phyloP scores from a whole-genome alignment of 805 yeast species.

The Saccharomyces kudriavzevii region DNA sequence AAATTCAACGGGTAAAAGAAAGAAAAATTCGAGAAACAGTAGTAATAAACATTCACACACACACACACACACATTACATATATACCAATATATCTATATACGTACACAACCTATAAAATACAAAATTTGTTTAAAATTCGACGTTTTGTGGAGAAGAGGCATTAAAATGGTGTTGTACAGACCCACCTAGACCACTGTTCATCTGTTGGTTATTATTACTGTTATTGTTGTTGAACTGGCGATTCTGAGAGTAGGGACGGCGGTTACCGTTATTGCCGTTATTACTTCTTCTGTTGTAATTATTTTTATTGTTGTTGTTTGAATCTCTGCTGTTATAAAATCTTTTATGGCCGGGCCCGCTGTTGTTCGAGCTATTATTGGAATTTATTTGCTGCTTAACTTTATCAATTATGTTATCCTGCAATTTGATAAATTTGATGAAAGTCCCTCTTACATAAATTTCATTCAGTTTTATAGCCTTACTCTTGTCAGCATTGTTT shows the following conservation, averaged over 20 bases:
- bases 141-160: not conserved
- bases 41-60: conserved; percentile 2
- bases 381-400: conserved; percentile 58
- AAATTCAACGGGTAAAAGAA: not conserved
- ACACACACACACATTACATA: not conserved
- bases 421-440: conserved; percentile 68
- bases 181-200: conserved; percentile 27
- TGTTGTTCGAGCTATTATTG: conserved; percentile 36
- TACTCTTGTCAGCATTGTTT: conserved; percentile 35
- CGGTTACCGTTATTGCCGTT: conserved; percentile 20
- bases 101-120: not conserved
- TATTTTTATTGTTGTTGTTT: conserved; percentile 25
- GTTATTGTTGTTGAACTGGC: conserved; percentile 13
- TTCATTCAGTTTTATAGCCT: conserved; percentile 50
- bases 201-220: conserved; percentile 1
- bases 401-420: conserved; percentile 67
- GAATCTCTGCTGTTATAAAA: conserved; percentile 7
- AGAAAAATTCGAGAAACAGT: conserved; percentile 9
- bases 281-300: conserved; percentile 26
- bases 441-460: conserved; percentile 80
- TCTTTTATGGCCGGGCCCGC: conserved; percentile 31
- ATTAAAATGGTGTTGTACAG: conserved; percentile 23
- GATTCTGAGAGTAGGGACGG: conserved; percentile 7
- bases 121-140: conserved; percentile 8
- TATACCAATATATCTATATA: not conserved